Base-by-base conservation (phyloP, 495 filamentous ascomycete species). In the Penicillium ucsense region DNA sequence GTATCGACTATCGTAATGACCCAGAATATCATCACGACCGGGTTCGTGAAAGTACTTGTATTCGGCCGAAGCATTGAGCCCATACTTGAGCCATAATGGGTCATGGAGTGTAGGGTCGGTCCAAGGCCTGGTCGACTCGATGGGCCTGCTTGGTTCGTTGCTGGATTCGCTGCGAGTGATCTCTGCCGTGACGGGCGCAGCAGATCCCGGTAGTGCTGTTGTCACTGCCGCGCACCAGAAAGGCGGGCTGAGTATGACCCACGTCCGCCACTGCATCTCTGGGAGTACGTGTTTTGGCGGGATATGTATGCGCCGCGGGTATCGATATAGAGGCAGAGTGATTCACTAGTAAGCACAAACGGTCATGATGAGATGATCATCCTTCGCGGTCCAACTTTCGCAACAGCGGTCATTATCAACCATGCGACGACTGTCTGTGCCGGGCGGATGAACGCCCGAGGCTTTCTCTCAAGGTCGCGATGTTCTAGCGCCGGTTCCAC, bases 1-100 rank as follows among this genome's bases (percentile, higher is more conserved):
- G 67, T 75, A 89, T 52, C 86, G 80, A 11, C 55, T 57, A 62
- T 90, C 86, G 61, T 90, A 90, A 67, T 89, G 86, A 28, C 76
- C 74, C 4, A 82, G 70, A 35, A 74, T 71, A 34, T 77, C 61
- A 45, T 68, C 67, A 33, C 55, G 62, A 43, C 85, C 83, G 0
- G 81, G 75, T 54, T 87, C 83, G 12, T 72, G 64, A 47, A 76
- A 73, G 54, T 74, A 74, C 50, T 75, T 73, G 41, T 63, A 64
- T 47, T 71, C 64, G 28, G 53, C 60, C n/a, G 61, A 63, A 2
- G 47, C 51, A 48, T 66, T 66, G 8, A 66, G 55, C 3, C 63
- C 57, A 42, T 66, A 65, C 37, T 60, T 56, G 6, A 46, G 45
- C 59, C 59, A 63, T 8, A 66, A 43, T 4, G 53, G 52, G 41